Evolutionary conservation across 2,329 filamentous ascomycete genomes (phyloP), one percentile per base, ranked within the genome.

Genomic region (Botrytis porri): DNA sequence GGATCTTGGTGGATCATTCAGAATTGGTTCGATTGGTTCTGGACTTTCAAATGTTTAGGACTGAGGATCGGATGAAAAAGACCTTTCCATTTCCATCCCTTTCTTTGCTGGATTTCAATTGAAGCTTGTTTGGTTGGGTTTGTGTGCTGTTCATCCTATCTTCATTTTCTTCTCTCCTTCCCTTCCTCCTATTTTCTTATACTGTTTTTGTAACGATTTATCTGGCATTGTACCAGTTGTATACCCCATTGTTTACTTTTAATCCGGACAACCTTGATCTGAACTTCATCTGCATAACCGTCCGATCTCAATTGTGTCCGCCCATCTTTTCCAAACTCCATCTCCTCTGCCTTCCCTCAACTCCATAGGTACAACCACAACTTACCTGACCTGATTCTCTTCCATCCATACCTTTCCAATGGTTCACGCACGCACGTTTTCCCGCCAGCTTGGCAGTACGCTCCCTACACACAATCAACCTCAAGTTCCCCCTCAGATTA

Each of bases 401-500:
- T 39, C 35, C 7, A 16, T 39, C 35, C 14, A 16, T 39, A 29
- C 45, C 45, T 67, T 54, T n/a, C 25, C 45, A 54, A 67, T 67
- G 64, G 45, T 57, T 54, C 64, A 54, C 45, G 64, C 64, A 57
- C 64, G 64, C 35, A 67, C 64, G 14, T 54, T 67, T 29, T 67
- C 64, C 35, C 64, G 64, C 64, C 64, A 67, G 64, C 35, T 67
- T 8, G 45, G 64, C 64, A 57, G 16, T 41, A 41, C 64, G 9
- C 64, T 67, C 48, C 64, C 64, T 57, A 67, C 35, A 35, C 64
- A 67, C 64, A 67, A 67, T 18, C 64, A 67, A 57, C 64, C 64
- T 41, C 64, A 67, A n/a, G 14, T 54, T 20, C 64, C 48, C 22
- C 64, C 64, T 41, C 64, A 67, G 41, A 67, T 54, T 18, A 39